phyloP scores from a whole-genome alignment of 75 land plant genomes.

The Pinus albicaulis region DNA sequence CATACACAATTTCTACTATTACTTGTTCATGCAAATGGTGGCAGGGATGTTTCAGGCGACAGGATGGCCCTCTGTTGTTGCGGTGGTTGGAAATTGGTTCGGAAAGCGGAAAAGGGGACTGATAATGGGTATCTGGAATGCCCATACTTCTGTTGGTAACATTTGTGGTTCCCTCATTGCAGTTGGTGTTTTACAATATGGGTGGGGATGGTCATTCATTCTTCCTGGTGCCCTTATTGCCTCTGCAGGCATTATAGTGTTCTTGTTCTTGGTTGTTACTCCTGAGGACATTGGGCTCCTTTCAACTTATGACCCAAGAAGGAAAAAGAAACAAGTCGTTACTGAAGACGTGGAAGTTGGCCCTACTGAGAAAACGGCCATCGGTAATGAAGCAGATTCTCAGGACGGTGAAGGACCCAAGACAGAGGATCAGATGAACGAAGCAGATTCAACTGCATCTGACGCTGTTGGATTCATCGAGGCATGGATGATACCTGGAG shows the following conservation, averaged over 20 bases:
- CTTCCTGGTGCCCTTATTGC: conserved; percentile 64
- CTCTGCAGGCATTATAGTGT: conserved; percentile 49
- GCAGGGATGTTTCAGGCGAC: conserved; percentile 83
- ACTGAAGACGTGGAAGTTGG: not conserved
- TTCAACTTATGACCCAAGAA: not conserved
- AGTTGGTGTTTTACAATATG: conserved; percentile 50
- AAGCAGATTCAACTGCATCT: too few species aligned
- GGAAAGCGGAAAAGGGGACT: conserved; percentile 79
- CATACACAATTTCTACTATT: conserved; percentile 68
- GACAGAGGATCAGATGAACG: too few species aligned
- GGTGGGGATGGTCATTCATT: conserved; percentile 88
- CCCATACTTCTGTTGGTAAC: conserved; percentile 86
- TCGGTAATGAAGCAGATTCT: too few species aligned
- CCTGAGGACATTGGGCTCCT: conserved; percentile 51
- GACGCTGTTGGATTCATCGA: conserved; percentile 74
- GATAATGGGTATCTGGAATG: conserved; percentile 93
- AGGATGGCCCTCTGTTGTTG: conserved; percentile 91
- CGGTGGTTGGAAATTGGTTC: conserved; percentile 85
- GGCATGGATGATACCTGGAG: conserved; percentile 97
- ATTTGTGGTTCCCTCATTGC: conserved; percentile 78
- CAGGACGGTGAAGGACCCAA: too few species aligned
- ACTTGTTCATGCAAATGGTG: conserved; percentile 56
- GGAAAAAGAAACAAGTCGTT: not conserved
- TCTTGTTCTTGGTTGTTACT: conserved; percentile 56
- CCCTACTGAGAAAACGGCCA: too few species aligned